A percentile compares a stretch with the other conserved stretches of the same genome.
These are phyloP conservation scores for Backusella parvicylindrica DNA, from an alignment of 192 early-diverging fungal species.

Conservation along the genomic window DNA sequence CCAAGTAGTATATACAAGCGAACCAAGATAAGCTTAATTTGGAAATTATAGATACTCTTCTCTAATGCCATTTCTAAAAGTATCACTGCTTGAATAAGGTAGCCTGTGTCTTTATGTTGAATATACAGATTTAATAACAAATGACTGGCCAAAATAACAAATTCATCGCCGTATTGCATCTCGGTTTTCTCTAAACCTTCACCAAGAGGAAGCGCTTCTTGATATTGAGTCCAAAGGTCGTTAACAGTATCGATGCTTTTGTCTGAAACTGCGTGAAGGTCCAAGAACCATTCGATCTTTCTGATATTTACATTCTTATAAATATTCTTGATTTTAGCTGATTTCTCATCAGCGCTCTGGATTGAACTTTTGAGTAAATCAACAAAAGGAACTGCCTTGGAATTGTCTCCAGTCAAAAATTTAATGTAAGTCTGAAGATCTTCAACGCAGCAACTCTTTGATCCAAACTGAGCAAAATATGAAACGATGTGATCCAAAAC, in stretches of 20 bases:
- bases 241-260: constrained; percentile 27
- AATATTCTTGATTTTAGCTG: constrained; percentile 30
- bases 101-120: constrained; percentile 35
- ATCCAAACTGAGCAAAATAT: constrained; percentile 64
- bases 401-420: constrained; percentile 15
- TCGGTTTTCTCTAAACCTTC: constrained; percentile 61
- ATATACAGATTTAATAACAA: constrained; percentile 53
- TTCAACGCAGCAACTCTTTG: constrained; percentile 69
- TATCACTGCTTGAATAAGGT: constrained; percentile 48
- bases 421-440: constrained; percentile 62
- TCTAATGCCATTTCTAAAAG: constrained; percentile 74
- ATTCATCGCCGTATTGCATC: constrained; percentile 80
- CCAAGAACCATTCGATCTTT: constrained; percentile 38
- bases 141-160: constrained; percentile 60
- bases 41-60: constrained; percentile 76
- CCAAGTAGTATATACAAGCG: constrained; percentile 76
- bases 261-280: not conserved
- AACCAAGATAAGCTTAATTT: constrained; percentile 85
- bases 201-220: constrained; percentile 46
- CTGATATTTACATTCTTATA: constrained; percentile 34
- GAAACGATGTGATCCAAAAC: constrained; percentile 39
- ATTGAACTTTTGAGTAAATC: constrained; percentile 21
- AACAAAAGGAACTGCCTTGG: constrained; percentile 35
- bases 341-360: constrained; percentile 36
- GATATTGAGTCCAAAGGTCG: constrained; percentile 38